Evolutionary conservation across 495 filamentous ascomycete genomes (phyloP).

Genomic region (Annulohypoxylon bovei): DNA sequence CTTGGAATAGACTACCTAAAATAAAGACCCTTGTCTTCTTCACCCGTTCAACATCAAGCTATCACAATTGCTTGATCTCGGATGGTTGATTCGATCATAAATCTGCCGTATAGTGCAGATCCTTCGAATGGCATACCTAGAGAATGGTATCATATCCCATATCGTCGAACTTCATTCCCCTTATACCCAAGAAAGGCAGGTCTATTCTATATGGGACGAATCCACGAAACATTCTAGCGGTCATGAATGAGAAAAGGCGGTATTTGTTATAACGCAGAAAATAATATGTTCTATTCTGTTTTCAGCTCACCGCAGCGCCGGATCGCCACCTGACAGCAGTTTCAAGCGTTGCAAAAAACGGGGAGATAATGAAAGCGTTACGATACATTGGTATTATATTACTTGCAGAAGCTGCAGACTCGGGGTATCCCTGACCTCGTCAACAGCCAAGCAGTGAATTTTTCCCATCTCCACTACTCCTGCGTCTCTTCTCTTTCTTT

Average conservation of each 20-base stretch:
- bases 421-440: slow-evolving; percentile 37
- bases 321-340: slow-evolving; percentile 37
- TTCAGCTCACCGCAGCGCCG: slow-evolving; percentile 28
- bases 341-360: slow-evolving; percentile 22
- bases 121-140: slow-evolving; percentile 6
- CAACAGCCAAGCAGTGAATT: slow-evolving; percentile 44
- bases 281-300: slow-evolving; percentile 1
- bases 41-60: slow-evolving; percentile 6
- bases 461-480: slow-evolving; percentile 45
- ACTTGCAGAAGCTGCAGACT: slow-evolving; percentile 40
- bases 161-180: slow-evolving; percentile 4
- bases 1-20: slow-evolving; percentile 10
- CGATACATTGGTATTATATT: slow-evolving; percentile 41
- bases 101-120: slow-evolving; percentile 28
- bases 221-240: background rate
- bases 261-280: slow-evolving; percentile 2
- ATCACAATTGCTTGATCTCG: slow-evolving; percentile 15
- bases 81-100: slow-evolving; percentile 15
- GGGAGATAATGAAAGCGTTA: slow-evolving; percentile 16
- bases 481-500: slow-evolving; percentile 39
- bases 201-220: slow-evolving; percentile 6
- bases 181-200: slow-evolving; percentile 30
- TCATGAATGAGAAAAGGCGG: slow-evolving; percentile 8
- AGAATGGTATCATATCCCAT: background rate
- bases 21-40: slow-evolving; percentile 8